These are phyloP conservation scores for Williopsis jadinii DNA, from an alignment of 1,139 yeast species.

Conservation along the genomic window DNA sequence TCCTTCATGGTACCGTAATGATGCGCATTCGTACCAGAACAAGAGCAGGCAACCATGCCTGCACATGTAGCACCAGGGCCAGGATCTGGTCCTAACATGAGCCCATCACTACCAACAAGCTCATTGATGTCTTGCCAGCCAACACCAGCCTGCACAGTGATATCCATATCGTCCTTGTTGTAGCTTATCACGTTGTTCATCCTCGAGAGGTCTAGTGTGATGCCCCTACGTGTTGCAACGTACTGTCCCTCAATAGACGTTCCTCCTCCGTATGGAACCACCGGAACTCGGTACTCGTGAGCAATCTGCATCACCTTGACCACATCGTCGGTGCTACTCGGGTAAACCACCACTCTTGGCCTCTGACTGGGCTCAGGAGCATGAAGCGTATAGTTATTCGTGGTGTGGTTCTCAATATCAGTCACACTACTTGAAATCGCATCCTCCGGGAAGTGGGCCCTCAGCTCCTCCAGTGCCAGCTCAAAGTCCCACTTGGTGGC, in stretches of 20 bases:
- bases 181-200: slow-evolving; percentile 50
- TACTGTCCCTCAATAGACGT: slow-evolving; percentile 81
- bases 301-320: slow-evolving; percentile 54
- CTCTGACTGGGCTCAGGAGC: slow-evolving; percentile 33
- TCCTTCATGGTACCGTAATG: slow-evolving; percentile 74
- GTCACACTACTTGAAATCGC: slow-evolving; percentile 11
- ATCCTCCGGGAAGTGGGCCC: slow-evolving; percentile 9
- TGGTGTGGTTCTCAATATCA: slow-evolving; percentile 16
- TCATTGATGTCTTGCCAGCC: slow-evolving; percentile 65
- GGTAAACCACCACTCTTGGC: slow-evolving; percentile 58
- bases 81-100: slow-evolving; percentile 67
- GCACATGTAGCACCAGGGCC: slow-evolving; percentile 78
- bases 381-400: slow-evolving; percentile 19
- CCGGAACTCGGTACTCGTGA: slow-evolving; percentile 56
- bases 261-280: slow-evolving; percentile 75
- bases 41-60: slow-evolving; percentile 69
- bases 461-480: slow-evolving; percentile 11
- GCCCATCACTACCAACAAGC: slow-evolving; percentile 36
- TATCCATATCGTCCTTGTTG: slow-evolving; percentile 53
- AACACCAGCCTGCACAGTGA: slow-evolving; percentile 64
- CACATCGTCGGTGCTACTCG: slow-evolving; percentile 59
- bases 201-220: slow-evolving; percentile 45
- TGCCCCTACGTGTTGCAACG: slow-evolving; percentile 51
- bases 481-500: slow-evolving; percentile 20
- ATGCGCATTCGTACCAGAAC: slow-evolving; percentile 72